Percentiles rank a stretch among this genome's conserved stretches.
Evolutionary conservation across 768 basidiomycete species (phyloP).

Genomic region (Leccinum longicurvipes): DNA sequence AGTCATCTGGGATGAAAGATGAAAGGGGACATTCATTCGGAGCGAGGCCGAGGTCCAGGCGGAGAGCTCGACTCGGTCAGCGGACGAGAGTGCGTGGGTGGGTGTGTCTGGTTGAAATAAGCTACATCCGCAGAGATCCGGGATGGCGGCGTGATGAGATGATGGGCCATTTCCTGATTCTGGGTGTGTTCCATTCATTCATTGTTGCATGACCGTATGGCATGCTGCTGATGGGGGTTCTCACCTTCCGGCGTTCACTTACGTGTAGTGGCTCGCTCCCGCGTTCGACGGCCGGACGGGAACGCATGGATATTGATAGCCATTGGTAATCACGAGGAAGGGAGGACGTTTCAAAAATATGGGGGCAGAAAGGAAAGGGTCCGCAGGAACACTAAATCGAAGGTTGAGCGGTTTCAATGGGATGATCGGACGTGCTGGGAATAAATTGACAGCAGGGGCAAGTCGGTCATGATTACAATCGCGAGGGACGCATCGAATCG

Average conservation of each 20-base stretch:
- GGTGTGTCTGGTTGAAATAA: not conserved
- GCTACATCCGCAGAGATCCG: not conserved
- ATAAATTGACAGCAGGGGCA: slow-evolving; percentile 2
- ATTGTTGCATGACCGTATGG: slow-evolving; percentile 22
- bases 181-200: slow-evolving; percentile 21
- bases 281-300: slow-evolving; percentile 21
- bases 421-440: slow-evolving; percentile 21
- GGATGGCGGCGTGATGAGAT: slow-evolving; percentile 9
- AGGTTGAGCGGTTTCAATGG: slow-evolving; percentile 25
- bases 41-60: slow-evolving; percentile 2
- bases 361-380: slow-evolving; percentile 15
- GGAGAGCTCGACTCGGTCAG: slow-evolving; percentile 3
- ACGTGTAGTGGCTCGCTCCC: slow-evolving; percentile 34
- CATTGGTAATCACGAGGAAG: slow-evolving; percentile 16
- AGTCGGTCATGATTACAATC: slow-evolving; percentile 2
- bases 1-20: slow-evolving; percentile 1
- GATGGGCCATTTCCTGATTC: slow-evolving; percentile 12
- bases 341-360: slow-evolving; percentile 6
- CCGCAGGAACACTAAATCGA: slow-evolving; percentile 25
- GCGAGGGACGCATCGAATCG: slow-evolving; percentile 12
- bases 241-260: slow-evolving; percentile 27
- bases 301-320: slow-evolving; percentile 20
- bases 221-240: slow-evolving; percentile 23
- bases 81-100: not conserved
- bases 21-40: slow-evolving; percentile 23